Percentiles rank a stretch among this genome's conserved stretches.
Conservation (phyloP, 2,329 filamentous ascomycete genomes). For the Pleochaeta shiraiana region DNA sequence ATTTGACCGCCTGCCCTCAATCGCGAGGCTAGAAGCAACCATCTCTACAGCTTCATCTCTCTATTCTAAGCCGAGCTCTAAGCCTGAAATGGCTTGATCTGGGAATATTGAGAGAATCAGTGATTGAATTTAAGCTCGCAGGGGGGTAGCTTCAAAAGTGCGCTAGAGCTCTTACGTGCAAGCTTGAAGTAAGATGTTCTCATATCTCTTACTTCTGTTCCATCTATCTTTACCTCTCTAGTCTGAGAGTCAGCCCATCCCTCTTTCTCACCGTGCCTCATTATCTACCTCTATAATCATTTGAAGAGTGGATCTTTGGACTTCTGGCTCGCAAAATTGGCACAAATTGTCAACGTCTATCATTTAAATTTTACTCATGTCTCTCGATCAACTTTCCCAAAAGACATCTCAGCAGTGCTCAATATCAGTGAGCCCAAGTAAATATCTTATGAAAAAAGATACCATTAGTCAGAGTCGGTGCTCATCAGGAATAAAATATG, state of each 20-base stretch:
- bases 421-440: neutral
- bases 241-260: too few relatives aligned
- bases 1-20: neutral
- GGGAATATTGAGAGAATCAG: neutral
- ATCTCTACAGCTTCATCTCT: neutral
- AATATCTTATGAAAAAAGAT: neutral
- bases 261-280: too few relatives aligned
- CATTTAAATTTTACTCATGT: neutral
- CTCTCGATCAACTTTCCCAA: neutral
- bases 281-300: neutral
- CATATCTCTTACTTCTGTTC: neutral
- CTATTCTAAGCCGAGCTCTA: neutral
- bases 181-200: neutral
- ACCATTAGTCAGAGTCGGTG: neutral
- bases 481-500: slow-evolving; percentile 11
- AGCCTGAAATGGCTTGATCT: neutral
- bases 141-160: neutral
- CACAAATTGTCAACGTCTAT: too few relatives aligned
- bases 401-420: neutral
- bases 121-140: neutral
- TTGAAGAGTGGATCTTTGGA: too few relatives aligned
- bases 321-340: too few relatives aligned
- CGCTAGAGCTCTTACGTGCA: neutral
- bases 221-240: neutral
- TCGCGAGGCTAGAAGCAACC: neutral